Percentiles rank a stretch among this genome's conserved stretches.
These are phyloP conservation scores for Gracilaria gracilis DNA, from an alignment of 23 red algal genomes.

Conservation along the genomic window DNA sequence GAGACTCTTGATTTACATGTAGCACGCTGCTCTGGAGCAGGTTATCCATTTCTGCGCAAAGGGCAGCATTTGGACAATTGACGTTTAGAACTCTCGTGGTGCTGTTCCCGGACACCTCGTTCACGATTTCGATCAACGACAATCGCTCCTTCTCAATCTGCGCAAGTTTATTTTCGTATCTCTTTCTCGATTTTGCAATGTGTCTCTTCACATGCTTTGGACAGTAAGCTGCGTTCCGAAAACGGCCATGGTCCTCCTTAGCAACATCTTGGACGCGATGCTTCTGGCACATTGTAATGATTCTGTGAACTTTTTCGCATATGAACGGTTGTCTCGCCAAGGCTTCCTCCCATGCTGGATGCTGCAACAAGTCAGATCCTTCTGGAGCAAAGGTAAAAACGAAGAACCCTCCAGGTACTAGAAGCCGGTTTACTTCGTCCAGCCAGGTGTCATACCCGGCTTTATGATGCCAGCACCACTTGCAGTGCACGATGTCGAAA, in stretches of 20 bases:
- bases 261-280: neutral
- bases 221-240: conserved; percentile 2
- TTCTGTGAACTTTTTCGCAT: conserved; percentile 41
- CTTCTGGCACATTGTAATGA: conserved; percentile 45
- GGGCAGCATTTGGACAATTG: neutral
- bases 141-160: neutral
- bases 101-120: neutral
- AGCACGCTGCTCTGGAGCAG: neutral
- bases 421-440: conserved; percentile 23
- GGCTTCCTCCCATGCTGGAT: conserved; percentile 11
- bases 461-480: conserved; percentile 58
- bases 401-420: conserved; percentile 48
- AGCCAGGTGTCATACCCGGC: conserved; percentile 37
- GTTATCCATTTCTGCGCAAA: conserved; percentile 1
- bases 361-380: neutral
- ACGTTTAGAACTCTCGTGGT: conserved; percentile 21
- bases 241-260: neutral
- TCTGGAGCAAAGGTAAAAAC: conserved; percentile 48
- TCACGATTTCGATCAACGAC: neutral
- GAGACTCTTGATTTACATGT: conserved; percentile 18
- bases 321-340: conserved; percentile 24
- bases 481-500: conserved; percentile 57
- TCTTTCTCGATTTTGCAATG: neutral
- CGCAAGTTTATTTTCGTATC: neutral
- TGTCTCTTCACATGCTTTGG: neutral